Conservation (phyloP, 371 early-diverging fungal genomes). For the Capillidium heterosporum region DNA sequence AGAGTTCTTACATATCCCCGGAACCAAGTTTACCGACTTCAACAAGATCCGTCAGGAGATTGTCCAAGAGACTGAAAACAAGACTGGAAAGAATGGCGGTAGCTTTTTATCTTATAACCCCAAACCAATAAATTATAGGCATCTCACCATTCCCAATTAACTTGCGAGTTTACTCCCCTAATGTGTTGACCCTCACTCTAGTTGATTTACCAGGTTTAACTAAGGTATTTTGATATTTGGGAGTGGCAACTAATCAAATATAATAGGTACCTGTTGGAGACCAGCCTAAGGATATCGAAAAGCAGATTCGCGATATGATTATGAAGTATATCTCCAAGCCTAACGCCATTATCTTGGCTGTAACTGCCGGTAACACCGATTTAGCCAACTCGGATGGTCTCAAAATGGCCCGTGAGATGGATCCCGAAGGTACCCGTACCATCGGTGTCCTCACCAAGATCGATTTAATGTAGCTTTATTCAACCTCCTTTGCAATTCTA, state of each 20-base stretch:
- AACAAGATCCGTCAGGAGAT: slow-evolving; percentile 89
- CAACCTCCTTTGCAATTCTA: not conserved
- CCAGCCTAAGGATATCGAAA: slow-evolving; percentile 98
- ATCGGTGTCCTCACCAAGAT: slow-evolving; percentile 99
- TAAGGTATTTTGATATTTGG: slow-evolving; percentile 27
- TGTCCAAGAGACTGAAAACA: slow-evolving; percentile 76
- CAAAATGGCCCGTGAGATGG: slow-evolving; percentile 89
- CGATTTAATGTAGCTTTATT: slow-evolving; percentile 69
- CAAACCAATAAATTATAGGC: slow-evolving; percentile 16
- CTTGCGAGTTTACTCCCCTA: slow-evolving; percentile 82
- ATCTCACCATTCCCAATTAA: slow-evolving; percentile 92
- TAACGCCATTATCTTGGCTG: slow-evolving; percentile 94
- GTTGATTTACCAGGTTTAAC: slow-evolving; percentile 98
- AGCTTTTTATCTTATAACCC: slow-evolving; percentile 4
- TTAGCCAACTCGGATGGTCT: slow-evolving; percentile 98
- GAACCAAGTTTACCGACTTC: slow-evolving; percentile 82
- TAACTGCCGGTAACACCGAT: slow-evolving; percentile 96
- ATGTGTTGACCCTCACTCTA: slow-evolving; percentile 92
- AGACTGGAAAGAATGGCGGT: slow-evolving; percentile 80
- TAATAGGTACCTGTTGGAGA: slow-evolving; percentile 82
- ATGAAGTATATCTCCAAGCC: slow-evolving; percentile 85
- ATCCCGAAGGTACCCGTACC: slow-evolving; percentile 94
- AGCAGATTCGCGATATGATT: slow-evolving; percentile 92
- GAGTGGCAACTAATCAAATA: slow-evolving; percentile 1
- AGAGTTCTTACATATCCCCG: slow-evolving; percentile 88